These are phyloP conservation scores for Ceratobasidium sp. DNA, from an alignment of 1,284 basidiomycete species.

Conservation along the genomic window DNA sequence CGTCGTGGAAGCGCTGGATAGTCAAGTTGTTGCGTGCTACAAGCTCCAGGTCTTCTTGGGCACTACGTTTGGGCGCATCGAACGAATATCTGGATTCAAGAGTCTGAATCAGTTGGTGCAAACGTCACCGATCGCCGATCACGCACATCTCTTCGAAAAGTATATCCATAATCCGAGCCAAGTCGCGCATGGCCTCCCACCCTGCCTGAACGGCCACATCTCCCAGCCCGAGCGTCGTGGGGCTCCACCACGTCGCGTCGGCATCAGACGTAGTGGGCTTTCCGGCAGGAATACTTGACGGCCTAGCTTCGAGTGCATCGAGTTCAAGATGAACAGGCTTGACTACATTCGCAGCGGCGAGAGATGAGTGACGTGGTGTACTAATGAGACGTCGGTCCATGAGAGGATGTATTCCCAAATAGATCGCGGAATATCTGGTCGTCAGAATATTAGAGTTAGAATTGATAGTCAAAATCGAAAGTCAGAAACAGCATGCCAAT, in stretches of 20 bases:
- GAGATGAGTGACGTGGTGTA: constrained; percentile 35
- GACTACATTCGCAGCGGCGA: not conserved
- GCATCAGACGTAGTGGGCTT: constrained; percentile 16
- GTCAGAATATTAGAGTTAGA: not conserved
- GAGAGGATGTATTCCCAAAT: constrained; percentile 36
- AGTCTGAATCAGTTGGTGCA: not conserved
- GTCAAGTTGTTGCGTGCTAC: constrained; percentile 38
- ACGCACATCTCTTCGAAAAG: constrained; percentile 35
- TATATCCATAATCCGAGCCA: constrained; percentile 31
- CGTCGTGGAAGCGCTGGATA: constrained; percentile 37
- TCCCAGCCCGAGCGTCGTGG: constrained; percentile 23
- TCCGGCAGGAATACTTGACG: not conserved
- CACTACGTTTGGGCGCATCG: constrained; percentile 32
- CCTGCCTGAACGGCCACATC: constrained; percentile 16
- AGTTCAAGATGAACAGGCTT: no score
- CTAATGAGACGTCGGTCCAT: constrained; percentile 37
- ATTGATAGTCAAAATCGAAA: not conserved
- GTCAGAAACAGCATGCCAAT: not conserved
- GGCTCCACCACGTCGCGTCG: constrained; percentile 17
- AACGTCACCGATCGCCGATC: not conserved
- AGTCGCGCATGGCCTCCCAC: constrained; percentile 37
- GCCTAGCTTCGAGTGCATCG: not conserved
- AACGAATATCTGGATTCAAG: constrained; percentile 21
- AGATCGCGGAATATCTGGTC: constrained; percentile 18
- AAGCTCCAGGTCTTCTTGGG: constrained; percentile 24